Evolutionary conservation across 2,329 filamentous ascomycete genomes (phyloP).

Genomic region (Alternaria sp.): DNA sequence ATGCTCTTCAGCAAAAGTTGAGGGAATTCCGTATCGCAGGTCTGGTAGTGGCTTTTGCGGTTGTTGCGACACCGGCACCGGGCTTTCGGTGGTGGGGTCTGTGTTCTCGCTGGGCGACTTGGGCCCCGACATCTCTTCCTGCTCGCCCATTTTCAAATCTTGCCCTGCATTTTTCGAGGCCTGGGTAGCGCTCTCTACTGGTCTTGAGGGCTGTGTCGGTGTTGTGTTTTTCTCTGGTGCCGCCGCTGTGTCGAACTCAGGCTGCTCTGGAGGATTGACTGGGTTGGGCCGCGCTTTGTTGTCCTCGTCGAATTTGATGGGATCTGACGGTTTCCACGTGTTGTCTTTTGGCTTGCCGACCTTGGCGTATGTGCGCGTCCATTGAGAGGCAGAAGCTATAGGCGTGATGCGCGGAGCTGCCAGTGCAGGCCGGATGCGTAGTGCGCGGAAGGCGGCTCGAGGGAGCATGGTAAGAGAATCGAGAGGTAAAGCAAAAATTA

Average conservation of each 20-base stretch:
- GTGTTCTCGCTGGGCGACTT: slow-evolving; percentile 49
- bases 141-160: slow-evolving; percentile 37
- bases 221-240: slow-evolving; percentile 34
- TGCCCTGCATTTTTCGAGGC: slow-evolving; percentile 27
- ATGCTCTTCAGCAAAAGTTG: slow-evolving; percentile 81
- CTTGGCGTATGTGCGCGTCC: slow-evolving; percentile 39
- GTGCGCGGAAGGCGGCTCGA: slow-evolving; percentile 46
- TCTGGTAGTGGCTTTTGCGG: slow-evolving; percentile 78
- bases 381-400: slow-evolving; percentile 41
- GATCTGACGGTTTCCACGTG: slow-evolving; percentile 54
- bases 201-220: slow-evolving; percentile 36
- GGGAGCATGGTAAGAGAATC: slow-evolving; percentile 46
- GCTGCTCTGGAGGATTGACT: slow-evolving; percentile 46
- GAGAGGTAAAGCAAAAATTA: slow-evolving; percentile 30
- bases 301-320: slow-evolving; percentile 50
- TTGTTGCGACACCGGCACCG: slow-evolving; percentile 52
- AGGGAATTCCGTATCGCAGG: slow-evolving; percentile 92
- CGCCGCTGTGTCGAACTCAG: slow-evolving; percentile 41
- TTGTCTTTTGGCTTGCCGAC: slow-evolving; percentile 44
- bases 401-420: slow-evolving; percentile 37
- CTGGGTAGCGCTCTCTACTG: slow-evolving; percentile 29
- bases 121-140: slow-evolving; percentile 51
- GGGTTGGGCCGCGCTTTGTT: slow-evolving; percentile 37
- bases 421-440: slow-evolving; percentile 42
- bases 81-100: slow-evolving; percentile 52